A percentile compares a stretch with the other conserved stretches of the same genome.
These are phyloP conservation scores for Carex myosuroides DNA, from an alignment of 176 grass and related monocot genomes.

Conservation along the genomic window DNA sequence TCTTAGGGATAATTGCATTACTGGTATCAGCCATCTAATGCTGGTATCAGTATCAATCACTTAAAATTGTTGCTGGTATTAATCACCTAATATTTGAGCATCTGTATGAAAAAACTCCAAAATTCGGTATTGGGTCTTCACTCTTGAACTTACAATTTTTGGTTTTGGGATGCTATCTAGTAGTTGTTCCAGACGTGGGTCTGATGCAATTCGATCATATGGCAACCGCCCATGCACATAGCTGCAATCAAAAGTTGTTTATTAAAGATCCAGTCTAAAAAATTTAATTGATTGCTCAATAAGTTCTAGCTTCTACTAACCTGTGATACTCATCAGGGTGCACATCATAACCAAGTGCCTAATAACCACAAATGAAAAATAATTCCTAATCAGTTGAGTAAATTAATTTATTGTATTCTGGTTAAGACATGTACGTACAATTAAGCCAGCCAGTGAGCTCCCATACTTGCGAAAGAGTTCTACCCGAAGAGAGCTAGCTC, in stretches of 20 bases:
- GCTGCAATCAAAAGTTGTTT: conserved; percentile 28
- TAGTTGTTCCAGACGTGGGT: conserved; percentile 47
- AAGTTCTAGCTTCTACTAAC: conserved; percentile 25
- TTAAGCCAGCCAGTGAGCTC: conserved; percentile 83
- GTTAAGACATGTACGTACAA: conserved; percentile 33
- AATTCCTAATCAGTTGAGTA: neutral
- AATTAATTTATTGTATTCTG: neutral
- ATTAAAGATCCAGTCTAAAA: neutral
- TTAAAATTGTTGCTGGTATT: neutral
- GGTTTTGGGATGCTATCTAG: conserved; percentile 62
- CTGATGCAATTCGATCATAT: conserved; percentile 51
- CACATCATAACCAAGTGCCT: conserved; percentile 75
- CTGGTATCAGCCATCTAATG: neutral
- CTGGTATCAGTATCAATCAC: neutral
- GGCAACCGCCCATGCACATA: conserved; percentile 86
- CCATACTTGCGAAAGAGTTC: conserved; percentile 80
- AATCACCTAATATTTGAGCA: neutral
- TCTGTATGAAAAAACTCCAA: neutral
- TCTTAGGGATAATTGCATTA: neutral
- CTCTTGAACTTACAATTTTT: conserved; percentile 56
- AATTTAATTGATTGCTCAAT: neutral
- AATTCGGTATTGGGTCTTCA: neutral
- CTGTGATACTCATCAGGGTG: conserved; percentile 98
- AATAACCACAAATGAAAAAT: conserved; percentile 18
- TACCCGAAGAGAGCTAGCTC: conserved; percentile 50